Evolutionary conservation across 306 rosid genomes (phyloP), one percentile per base, ranked within the genome.

Genomic region (Cucurbita ficifolia): DNA sequence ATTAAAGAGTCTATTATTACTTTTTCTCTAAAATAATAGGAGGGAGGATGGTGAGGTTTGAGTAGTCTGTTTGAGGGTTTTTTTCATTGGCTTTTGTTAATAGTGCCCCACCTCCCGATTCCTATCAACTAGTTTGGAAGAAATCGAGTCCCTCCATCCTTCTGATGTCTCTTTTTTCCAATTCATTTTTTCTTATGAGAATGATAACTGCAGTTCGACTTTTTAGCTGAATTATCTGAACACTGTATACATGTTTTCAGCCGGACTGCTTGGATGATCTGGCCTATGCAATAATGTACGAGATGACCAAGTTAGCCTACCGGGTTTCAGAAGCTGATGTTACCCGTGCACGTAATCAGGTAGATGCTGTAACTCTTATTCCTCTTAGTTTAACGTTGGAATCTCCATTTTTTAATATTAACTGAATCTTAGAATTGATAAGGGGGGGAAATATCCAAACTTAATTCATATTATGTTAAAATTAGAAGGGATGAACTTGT

Each of bases 311-410:
- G 80, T 81, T 92, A 77, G 91, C 82, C 60, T 86, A 87, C 69
- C 89, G 90, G 51, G 96, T 89, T 81, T 86, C 96, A 38, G 93
- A 89, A 75, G 90, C 85, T 81, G 94, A 92, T 75, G 96, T 92
- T 36, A 78, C 82, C 16, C 92, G 97, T 14, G 97, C 97, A 1
- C 86, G 97, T 68, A 91, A 91, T 83, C 97, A 91, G 97, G 97
- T 91, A 77, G 46, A 75, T 21, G 24, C 75, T 56, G 48, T 7
- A 36, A 36, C 48, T 36, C 7, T 42, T 54, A 24, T 29, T 48
- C 45, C 29, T 59, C 14, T 77, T 52, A 4, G 14, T 76, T 70
- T 77, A 9, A 43, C 7, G 45, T 10, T 5, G 63, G 57, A 8
- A 65, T 24, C 18, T 42, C 33, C 10, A 13, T 7, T 46, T 68